Percentiles rank a stretch among this genome's conserved stretches.
phyloP scores from a whole-genome alignment of 1,284 basidiomycete species.

The Naganishia albida region DNA sequence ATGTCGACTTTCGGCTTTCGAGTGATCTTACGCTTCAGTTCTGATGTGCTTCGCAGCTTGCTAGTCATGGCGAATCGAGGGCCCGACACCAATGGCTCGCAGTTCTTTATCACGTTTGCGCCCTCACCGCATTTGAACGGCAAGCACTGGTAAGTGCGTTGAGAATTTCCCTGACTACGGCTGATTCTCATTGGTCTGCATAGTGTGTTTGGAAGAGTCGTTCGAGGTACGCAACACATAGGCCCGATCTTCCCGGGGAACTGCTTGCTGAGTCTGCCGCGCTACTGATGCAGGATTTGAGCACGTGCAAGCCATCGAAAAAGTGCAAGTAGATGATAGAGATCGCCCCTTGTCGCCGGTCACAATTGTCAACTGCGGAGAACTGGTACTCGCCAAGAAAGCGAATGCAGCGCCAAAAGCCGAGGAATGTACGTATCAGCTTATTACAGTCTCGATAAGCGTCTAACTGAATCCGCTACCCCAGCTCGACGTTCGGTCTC shows the following conservation, averaged over 20 bases:
- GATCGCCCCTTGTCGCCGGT: conserved; percentile 69
- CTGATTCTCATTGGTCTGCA: neutral
- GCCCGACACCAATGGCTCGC: conserved; percentile 61
- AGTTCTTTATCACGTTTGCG: conserved; percentile 55
- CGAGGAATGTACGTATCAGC: neutral
- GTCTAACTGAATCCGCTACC: conserved; percentile 1
- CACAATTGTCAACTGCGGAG: conserved; percentile 76
- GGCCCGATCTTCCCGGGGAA: neutral
- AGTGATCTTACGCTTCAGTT: neutral
- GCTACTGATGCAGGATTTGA: conserved; percentile 46
- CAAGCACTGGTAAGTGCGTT: conserved; percentile 55
- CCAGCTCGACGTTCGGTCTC: conserved; percentile 35
- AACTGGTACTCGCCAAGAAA: conserved; percentile 70
- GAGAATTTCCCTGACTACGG: neutral
- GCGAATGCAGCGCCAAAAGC: conserved; percentile 5
- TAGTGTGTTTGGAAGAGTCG: conserved; percentile 56
- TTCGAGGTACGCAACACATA: conserved; percentile 44
- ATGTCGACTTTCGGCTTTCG: conserved; percentile 32
- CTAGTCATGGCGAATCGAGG: conserved; percentile 67
- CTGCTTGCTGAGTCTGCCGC: neutral
- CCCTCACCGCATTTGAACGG: conserved; percentile 55
- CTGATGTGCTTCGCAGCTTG: conserved; percentile 38
- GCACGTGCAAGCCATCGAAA: conserved; percentile 55
- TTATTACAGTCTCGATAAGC: conserved; percentile 5
- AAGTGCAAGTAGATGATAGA: conserved; percentile 51